A percentile compares a stretch with the other conserved stretches of the same genome.
Conservation (phyloP, 1,284 basidiomycete species). For the Marasmius fiardii region DNA sequence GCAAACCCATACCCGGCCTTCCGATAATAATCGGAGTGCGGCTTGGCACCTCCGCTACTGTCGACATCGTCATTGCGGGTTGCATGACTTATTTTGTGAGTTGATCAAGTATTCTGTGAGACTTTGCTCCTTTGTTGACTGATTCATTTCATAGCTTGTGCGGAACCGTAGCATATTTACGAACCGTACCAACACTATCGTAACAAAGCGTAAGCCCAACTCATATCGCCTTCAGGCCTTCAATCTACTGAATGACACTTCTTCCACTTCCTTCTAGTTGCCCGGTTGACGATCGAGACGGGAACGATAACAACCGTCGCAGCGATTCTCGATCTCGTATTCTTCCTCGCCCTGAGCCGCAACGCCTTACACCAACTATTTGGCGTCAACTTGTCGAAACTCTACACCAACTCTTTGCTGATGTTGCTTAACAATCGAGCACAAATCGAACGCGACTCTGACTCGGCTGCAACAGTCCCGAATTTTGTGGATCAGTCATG, state of each 20-base stretch:
- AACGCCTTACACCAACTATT: not conserved
- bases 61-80: constrained; percentile 19
- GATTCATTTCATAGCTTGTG: not conserved
- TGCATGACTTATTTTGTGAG: constrained; percentile 22
- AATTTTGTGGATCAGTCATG: too few relatives aligned
- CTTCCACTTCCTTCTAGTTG: not conserved
- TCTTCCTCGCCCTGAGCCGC: not conserved
- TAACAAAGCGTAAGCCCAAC: not conserved
- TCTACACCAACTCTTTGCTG: constrained; percentile 1
- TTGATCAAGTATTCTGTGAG: not conserved
- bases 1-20: not conserved
- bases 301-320: constrained; percentile 1
- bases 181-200: not conserved
- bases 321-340: not conserved
- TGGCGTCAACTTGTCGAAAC: not conserved
- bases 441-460: not conserved
- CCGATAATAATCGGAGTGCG: constrained; percentile 8
- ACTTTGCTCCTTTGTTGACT: not conserved
- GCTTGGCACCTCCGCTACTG: constrained; percentile 17
- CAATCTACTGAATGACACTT: not conserved
- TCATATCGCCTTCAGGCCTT: not conserved
- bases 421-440: not conserved
- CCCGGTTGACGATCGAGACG: constrained; percentile 1
- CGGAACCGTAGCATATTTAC: not conserved
- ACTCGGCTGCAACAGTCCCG: too few relatives aligned